Evolutionary conservation across 2,329 filamentous ascomycete species (phyloP).

Genomic region (Macrophomina pseudophaseolina): DNA sequence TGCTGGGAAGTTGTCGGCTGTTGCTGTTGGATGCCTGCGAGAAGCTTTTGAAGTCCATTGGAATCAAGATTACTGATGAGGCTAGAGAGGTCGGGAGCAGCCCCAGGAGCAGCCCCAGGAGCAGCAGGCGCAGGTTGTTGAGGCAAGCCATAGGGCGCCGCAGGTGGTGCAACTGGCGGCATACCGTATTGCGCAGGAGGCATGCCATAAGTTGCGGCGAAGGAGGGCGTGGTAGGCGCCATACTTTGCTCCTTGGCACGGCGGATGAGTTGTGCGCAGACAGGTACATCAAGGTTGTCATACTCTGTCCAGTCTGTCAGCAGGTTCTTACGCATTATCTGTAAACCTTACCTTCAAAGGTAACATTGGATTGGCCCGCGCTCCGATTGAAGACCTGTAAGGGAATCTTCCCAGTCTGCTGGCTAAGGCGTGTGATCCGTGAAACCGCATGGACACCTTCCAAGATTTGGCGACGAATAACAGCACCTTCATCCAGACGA

Average conservation of each 20-base stretch:
- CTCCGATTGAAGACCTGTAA: constrained; percentile 86
- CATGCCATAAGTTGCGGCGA: constrained; percentile 39
- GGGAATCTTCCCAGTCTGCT: constrained; percentile 73
- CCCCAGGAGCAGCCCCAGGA: constrained; percentile 30
- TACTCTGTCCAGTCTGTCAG: constrained; percentile 65
- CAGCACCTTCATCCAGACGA: constrained; percentile 74
- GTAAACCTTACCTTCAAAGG: constrained; percentile 67
- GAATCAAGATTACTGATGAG: constrained; percentile 72
- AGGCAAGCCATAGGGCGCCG: constrained; percentile 40
- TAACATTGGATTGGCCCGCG: constrained; percentile 73
- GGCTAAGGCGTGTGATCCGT: constrained; percentile 8
- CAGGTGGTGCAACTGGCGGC: constrained; percentile 33
- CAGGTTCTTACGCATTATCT: not conserved
- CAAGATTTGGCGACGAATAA: constrained; percentile 83
- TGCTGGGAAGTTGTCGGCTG: constrained; percentile 45
- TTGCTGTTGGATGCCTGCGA: constrained; percentile 55
- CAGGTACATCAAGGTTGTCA: constrained; percentile 75
- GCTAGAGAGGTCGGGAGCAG: constrained; percentile 61
- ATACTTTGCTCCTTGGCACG: constrained; percentile 63
- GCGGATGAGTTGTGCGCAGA: constrained; percentile 80
- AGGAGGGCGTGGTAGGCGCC: constrained; percentile 37
- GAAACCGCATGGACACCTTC: constrained; percentile 89
- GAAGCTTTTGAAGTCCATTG: constrained; percentile 70
- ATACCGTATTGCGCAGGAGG: constrained; percentile 34
- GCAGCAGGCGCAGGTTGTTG: constrained; percentile 35